Base-by-base conservation (phyloP, 2,329 filamentous ascomycete species). In the Curvularia sp. region DNA sequence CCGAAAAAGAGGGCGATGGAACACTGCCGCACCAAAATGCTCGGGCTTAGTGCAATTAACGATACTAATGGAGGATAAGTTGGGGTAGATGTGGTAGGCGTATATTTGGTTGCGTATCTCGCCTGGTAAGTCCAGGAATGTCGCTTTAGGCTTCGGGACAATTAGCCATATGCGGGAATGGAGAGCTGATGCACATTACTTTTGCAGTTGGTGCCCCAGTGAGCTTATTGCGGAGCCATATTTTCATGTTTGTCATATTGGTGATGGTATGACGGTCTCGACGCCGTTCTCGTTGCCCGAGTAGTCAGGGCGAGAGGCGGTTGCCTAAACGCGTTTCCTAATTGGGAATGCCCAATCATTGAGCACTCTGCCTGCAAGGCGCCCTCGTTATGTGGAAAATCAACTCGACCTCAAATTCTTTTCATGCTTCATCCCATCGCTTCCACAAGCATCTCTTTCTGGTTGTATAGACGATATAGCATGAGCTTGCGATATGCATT, bases 21-120 rank as follows among this genome's bases (percentile, higher is more conserved):
- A 60, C 2, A 62, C 33, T 5, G 55, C 53, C 7, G 28, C n/a
- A 24, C 53, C 61, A 1, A 70, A 39, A 48, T 67, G 58, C 10
- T 57, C 56, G 1, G 39, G 30, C 31, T 48, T 53, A 3, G 30
- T 42, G 24, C 44, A 56, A 15, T 58, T 46, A 8, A 9, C 26
- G 22, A 70, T 55, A 1, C 18, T 41, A 26, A 67, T 7, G 8
- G 18, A n/a, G 4, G 26, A 13, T 15, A 60, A 47, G 6, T 55
- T 26, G 3, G 61, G 59, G 41, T 65, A 67, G 6, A 69, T 58
- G 22, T 9, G 30, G 10, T 56, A 47, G 24, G 55, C 44, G 48
- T 70, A 71, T 15, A 71, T 69, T 9, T 55, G 43, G 39, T 67
- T 69, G 49, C 69, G 67, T 18, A 70, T 44, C 51, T 71, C 69